phyloP scores from a whole-genome alignment of 2,329 filamentous ascomycete species.

The Fusarium nurragi region DNA sequence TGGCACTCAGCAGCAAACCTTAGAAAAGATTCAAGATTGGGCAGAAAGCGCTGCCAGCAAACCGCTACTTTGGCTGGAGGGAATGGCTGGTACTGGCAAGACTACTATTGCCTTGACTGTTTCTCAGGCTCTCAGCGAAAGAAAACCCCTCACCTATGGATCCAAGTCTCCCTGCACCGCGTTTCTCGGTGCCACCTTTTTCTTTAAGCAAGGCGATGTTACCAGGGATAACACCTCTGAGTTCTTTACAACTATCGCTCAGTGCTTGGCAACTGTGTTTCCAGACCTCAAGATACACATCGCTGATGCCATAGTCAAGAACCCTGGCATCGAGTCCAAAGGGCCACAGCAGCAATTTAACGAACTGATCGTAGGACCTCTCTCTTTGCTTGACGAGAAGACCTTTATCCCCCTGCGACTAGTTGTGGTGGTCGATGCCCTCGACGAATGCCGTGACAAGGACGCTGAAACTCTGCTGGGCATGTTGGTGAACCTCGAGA shows the following conservation, averaged over 20 bases:
- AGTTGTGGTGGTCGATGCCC: slow-evolving; percentile 6
- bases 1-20: neutral
- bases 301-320: neutral
- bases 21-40: slow-evolving; percentile 12
- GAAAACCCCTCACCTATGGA: neutral
- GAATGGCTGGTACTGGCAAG: slow-evolving; percentile 21
- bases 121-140: neutral
- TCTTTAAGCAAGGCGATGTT: slow-evolving; percentile 14
- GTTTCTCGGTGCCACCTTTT: slow-evolving; percentile 13
- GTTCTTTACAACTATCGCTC: slow-evolving; percentile 1
- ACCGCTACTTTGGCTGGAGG: slow-evolving; percentile 4
- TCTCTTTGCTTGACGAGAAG: neutral
- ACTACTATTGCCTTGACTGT: slow-evolving; percentile 15
- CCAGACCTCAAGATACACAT: neutral
- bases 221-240: neutral
- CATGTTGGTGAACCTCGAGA: neutral
- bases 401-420: neutral
- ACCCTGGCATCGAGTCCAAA: neutral
- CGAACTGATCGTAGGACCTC: neutral
- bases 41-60: neutral
- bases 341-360: neutral
- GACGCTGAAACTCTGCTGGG: neutral
- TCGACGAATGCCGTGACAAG: slow-evolving; percentile 18
- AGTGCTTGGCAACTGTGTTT: neutral
- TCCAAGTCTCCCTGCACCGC: neutral